Evolutionary conservation across 2,329 filamentous ascomycete genomes (phyloP).

Genomic region (Leptodontidium sp.): DNA sequence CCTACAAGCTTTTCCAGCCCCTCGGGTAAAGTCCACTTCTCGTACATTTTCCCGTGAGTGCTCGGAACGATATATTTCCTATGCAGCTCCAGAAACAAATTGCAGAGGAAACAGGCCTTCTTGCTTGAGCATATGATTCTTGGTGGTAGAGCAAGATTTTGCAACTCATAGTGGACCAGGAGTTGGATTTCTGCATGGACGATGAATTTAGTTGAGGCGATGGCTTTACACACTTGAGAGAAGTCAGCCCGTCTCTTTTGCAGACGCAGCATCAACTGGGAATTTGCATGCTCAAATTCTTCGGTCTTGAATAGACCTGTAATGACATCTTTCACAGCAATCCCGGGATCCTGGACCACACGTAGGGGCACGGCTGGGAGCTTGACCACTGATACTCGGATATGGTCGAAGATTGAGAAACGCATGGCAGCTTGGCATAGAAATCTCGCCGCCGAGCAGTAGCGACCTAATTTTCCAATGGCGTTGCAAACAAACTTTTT

Average conservation of each 20-base stretch:
- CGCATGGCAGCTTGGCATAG: not conserved
- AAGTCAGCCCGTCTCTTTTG: not conserved
- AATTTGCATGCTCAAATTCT: not conserved
- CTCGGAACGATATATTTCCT: slow-evolving; percentile 23
- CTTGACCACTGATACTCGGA: not conserved
- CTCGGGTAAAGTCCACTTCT: slow-evolving; percentile 21
- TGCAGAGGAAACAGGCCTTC: slow-evolving; percentile 28
- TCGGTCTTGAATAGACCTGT: not conserved
- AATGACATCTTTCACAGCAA: not conserved
- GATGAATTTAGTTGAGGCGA: not conserved
- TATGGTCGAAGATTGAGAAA: not conserved
- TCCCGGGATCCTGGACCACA: not conserved
- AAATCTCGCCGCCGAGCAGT: not conserved
- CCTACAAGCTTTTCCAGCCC: not conserved
- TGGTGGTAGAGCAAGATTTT: slow-evolving; percentile 17
- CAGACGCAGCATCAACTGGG: not conserved
- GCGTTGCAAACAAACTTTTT: not conserved
- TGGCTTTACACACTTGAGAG: not conserved
- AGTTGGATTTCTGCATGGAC: slow-evolving; percentile 32
- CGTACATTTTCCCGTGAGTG: slow-evolving; percentile 27
- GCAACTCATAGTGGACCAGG: slow-evolving; percentile 25
- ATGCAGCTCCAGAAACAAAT: slow-evolving; percentile 24
- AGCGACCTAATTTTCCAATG: not conserved
- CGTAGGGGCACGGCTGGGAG: not conserved
- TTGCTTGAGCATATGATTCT: slow-evolving; percentile 29